Conservation (phyloP, 2,329 filamentous ascomycete species). For the Pseudogymnoascus sp. region DNA sequence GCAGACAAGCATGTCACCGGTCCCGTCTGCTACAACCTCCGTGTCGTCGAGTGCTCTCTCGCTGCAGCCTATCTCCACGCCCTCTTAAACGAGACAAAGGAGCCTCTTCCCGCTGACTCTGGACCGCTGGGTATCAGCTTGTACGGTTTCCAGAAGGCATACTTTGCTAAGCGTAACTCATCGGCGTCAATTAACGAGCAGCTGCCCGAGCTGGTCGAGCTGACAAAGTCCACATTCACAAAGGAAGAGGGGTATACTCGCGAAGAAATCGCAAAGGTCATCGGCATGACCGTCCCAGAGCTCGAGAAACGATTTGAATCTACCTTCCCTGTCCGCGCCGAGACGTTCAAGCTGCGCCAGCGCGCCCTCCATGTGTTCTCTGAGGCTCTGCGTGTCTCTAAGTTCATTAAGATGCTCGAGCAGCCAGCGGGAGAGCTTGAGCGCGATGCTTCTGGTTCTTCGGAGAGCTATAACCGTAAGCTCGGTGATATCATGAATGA, state of each 20-base stretch:
- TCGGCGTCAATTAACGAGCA: conserved; percentile 49
- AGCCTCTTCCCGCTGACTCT: conserved; percentile 63
- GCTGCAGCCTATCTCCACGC: conserved; percentile 64
- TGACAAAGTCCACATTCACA: conserved; percentile 62
- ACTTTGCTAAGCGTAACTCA: conserved; percentile 42
- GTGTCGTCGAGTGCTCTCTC: conserved; percentile 90
- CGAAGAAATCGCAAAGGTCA: conserved; percentile 67
- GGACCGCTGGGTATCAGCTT: conserved; percentile 77
- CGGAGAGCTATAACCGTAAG: conserved; percentile 51
- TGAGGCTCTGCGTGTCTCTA: conserved; percentile 77
- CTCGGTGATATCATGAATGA: conserved; percentile 81
- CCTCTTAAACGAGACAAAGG: conserved; percentile 46
- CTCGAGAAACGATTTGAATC: conserved; percentile 74
- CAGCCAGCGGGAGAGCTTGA: conserved; percentile 32
- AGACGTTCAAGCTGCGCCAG: conserved; percentile 79
- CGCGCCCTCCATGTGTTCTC: conserved; percentile 84
- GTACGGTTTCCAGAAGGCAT: conserved; percentile 76
- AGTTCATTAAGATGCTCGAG: conserved; percentile 73
- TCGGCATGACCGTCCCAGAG: conserved; percentile 60
- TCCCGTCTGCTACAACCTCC: conserved; percentile 90
- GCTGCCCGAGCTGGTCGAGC: conserved; percentile 61
- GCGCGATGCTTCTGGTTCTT: conserved; percentile 39
- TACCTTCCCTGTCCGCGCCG: conserved; percentile 80
- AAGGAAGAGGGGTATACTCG: conserved; percentile 80
- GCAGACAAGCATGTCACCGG: conserved; percentile 93